Percentiles rank a stretch among this genome's conserved stretches.
Evolutionary conservation across 1,284 basidiomycete genomes (phyloP).

Genomic region (Grifola frondosa): DNA sequence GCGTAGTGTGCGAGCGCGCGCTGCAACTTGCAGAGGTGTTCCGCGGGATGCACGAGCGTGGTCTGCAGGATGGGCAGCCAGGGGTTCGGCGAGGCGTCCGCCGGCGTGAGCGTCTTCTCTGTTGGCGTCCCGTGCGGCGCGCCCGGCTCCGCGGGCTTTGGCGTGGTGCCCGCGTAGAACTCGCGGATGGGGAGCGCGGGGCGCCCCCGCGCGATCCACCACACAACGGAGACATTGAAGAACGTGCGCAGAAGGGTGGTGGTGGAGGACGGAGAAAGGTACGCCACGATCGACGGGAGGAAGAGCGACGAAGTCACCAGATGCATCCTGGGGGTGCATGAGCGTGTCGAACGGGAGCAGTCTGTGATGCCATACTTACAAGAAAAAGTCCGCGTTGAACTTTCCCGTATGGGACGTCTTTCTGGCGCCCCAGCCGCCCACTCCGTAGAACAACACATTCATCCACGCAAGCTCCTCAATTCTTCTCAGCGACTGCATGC

Average conservation of each 20-base stretch:
- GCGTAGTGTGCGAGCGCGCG: slow-evolving; percentile 54
- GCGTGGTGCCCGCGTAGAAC: slow-evolving; percentile 34
- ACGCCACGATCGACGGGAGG: slow-evolving; percentile 34
- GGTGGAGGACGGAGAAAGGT: slow-evolving; percentile 27
- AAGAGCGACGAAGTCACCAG: slow-evolving; percentile 47
- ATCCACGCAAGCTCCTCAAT: slow-evolving; percentile 45
- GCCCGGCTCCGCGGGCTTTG: slow-evolving; percentile 14
- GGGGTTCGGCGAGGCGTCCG: slow-evolving; percentile 39
- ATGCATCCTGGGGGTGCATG: slow-evolving; percentile 37
- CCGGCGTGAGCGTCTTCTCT: slow-evolving; percentile 32
- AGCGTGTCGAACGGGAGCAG: background rate
- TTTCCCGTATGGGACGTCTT: slow-evolving; percentile 12
- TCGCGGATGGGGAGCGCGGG: slow-evolving; percentile 34
- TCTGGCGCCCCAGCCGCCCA: slow-evolving; percentile 34
- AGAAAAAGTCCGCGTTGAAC: slow-evolving; percentile 42
- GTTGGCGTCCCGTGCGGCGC: slow-evolving; percentile 33
- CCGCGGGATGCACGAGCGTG: slow-evolving; percentile 53
- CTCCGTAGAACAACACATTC: slow-evolving; percentile 38
- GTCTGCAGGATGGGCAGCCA: slow-evolving; percentile 55
- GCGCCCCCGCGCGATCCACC: slow-evolving; percentile 40
- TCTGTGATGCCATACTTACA: slow-evolving; percentile 12
- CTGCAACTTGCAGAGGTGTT: slow-evolving; percentile 60
- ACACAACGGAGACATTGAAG: slow-evolving; percentile 34
- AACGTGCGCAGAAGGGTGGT: slow-evolving; percentile 38
- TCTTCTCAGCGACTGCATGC: slow-evolving; percentile 37